phyloP scores from a whole-genome alignment of 306 rosid species.

The Herpetospermum pedunculosum region DNA sequence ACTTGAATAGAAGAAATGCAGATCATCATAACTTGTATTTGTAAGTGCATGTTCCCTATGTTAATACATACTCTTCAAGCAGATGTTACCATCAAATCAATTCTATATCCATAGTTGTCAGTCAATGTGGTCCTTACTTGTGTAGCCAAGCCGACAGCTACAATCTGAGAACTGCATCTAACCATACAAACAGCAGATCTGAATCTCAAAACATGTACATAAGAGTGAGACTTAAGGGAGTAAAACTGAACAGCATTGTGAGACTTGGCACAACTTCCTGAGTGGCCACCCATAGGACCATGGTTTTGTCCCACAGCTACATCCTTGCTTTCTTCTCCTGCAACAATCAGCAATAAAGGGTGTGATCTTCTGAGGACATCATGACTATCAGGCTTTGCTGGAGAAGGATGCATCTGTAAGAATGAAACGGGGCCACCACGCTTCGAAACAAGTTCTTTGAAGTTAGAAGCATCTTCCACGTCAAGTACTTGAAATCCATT shows the following conservation, averaged over 20 bases:
- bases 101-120: slow-evolving; percentile 4
- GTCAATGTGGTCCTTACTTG: slow-evolving; percentile 46
- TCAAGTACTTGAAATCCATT: slow-evolving; percentile 88
- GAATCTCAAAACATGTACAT: slow-evolving; percentile 73
- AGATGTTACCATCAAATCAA: slow-evolving; percentile 5
- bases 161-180: slow-evolving; percentile 75
- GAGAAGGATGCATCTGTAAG: slow-evolving; percentile 79
- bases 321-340: slow-evolving; percentile 38
- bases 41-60: slow-evolving; percentile 7
- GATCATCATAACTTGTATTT: slow-evolving; percentile 1
- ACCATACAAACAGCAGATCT: slow-evolving; percentile 77
- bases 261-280: slow-evolving; percentile 34
- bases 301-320: slow-evolving; percentile 19
- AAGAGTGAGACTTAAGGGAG: slow-evolving; percentile 62
- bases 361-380: slow-evolving; percentile 50
- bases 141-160: slow-evolving; percentile 78
- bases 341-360: slow-evolving; percentile 73
- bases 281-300: slow-evolving; percentile 30
- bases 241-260: slow-evolving; percentile 79
- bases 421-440: slow-evolving; percentile 70
- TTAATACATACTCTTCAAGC: background rate
- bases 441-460: slow-evolving; percentile 71
- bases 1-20: slow-evolving; percentile 7
- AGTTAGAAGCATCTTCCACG: slow-evolving; percentile 69
- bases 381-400: slow-evolving; percentile 33